A percentile compares a stretch with the other conserved stretches of the same genome.
phyloP scores from a whole-genome alignment of 2,329 filamentous ascomycete genomes.

The Trichoderma koningiopsis region DNA sequence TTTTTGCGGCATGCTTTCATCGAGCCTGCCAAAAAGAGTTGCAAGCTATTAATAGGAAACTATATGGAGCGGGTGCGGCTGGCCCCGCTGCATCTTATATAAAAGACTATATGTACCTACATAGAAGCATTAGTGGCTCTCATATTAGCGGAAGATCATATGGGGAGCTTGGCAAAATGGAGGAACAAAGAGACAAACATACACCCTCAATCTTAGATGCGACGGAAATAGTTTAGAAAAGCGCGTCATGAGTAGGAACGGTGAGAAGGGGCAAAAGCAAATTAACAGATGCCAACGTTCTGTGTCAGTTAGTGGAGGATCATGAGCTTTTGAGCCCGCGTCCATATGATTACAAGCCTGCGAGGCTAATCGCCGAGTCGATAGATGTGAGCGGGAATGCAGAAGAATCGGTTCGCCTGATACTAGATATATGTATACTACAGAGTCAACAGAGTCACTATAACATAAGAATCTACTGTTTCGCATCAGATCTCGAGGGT shows the following conservation, averaged over 20 bases:
- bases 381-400: background rate
- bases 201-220: background rate
- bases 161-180: too few species aligned
- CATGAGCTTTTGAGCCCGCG: background rate
- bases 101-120: too few species aligned
- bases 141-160: too few species aligned
- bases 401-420: background rate
- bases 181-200: too few species aligned
- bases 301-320: background rate
- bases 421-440: background rate
- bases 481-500: background rate
- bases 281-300: background rate
- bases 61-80: too few species aligned
- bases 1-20: too few species aligned
- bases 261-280: background rate
- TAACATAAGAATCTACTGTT: background rate
- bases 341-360: background rate
- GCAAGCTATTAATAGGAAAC: too few species aligned
- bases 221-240: background rate
- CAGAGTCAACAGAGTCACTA: background rate
- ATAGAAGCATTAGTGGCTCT: too few species aligned
- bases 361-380: background rate
- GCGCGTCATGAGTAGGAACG: background rate
- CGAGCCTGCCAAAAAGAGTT: too few species aligned
- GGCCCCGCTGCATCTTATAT: too few species aligned